These are phyloP conservation scores for Lactarius indigo DNA, from an alignment of 768 basidiomycete species.

Conservation along the genomic window DNA sequence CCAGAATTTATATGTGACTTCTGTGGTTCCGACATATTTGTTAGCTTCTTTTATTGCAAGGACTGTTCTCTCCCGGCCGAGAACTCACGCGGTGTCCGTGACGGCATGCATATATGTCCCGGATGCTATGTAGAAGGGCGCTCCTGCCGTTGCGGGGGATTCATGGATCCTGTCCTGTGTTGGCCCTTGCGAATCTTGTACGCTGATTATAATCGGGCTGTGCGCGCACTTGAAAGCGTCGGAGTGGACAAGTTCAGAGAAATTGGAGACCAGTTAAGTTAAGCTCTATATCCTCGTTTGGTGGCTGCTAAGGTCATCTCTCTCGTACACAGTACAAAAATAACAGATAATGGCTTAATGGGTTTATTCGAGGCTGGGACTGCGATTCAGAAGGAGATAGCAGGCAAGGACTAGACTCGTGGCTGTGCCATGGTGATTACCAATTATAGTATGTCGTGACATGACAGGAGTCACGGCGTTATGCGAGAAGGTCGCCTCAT, in stretches of 20 bases:
- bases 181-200: constrained; percentile 48
- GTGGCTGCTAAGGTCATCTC: background rate
- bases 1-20: constrained; percentile 60
- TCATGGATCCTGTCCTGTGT: constrained; percentile 60
- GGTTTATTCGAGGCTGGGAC: constrained; percentile 28
- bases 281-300: background rate
- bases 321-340: background rate
- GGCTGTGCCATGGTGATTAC: background rate
- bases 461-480: constrained; percentile 1
- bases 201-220: constrained; percentile 40
- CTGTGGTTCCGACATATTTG: constrained; percentile 78
- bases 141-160: constrained; percentile 52
- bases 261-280: constrained; percentile 13
- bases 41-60: constrained; percentile 73
- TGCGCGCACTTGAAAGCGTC: constrained; percentile 28
- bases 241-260: constrained; percentile 7
- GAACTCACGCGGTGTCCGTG: constrained; percentile 31
- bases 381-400: constrained; percentile 10
- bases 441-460: background rate
- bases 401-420: background rate
- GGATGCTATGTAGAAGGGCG: constrained; percentile 77
- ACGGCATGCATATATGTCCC: constrained; percentile 57
- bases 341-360: background rate
- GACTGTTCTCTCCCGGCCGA: constrained; percentile 35
- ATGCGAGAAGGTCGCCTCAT: constrained; percentile 19